Conservation (phyloP, 306 rosid genomes). For the Rubus parviflorus region DNA sequence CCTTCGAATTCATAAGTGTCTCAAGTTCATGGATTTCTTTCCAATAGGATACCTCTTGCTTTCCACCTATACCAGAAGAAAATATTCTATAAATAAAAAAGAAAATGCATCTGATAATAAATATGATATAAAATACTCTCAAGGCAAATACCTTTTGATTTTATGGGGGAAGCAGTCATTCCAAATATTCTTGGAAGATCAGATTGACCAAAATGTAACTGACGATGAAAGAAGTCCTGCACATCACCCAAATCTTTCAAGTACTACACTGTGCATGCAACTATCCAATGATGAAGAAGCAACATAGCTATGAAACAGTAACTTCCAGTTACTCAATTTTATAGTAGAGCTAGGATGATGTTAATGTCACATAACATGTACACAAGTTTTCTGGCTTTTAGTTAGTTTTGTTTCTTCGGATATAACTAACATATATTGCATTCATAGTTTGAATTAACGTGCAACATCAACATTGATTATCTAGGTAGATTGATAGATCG, state of each 20-base stretch:
- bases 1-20: constrained; percentile 79
- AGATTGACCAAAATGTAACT: constrained; percentile 33
- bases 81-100: neutral
- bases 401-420: constrained; percentile 29
- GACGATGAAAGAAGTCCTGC: constrained; percentile 81
- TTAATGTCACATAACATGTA: neutral
- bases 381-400: neutral
- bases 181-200: constrained; percentile 78
- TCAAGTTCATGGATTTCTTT: constrained; percentile 52
- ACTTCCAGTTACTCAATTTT: neutral
- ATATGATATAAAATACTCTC: neutral
- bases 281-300: constrained; percentile 10
- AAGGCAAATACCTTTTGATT: constrained; percentile 63
- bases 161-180: constrained; percentile 92
- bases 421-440: no score
- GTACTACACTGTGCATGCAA: constrained; percentile 10
- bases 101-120: neutral
- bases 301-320: neutral
- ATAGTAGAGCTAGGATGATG: neutral
- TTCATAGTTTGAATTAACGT: constrained; percentile 42
- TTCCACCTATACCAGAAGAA: constrained; percentile 48
- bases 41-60: constrained; percentile 40
- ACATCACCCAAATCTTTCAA: constrained; percentile 21
- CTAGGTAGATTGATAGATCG: no score
- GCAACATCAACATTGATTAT: no score